A percentile compares a stretch with the other conserved stretches of the same genome.
Evolutionary conservation across 2,329 filamentous ascomycete genomes (phyloP).

Genomic region (Thelonectria discophora): DNA sequence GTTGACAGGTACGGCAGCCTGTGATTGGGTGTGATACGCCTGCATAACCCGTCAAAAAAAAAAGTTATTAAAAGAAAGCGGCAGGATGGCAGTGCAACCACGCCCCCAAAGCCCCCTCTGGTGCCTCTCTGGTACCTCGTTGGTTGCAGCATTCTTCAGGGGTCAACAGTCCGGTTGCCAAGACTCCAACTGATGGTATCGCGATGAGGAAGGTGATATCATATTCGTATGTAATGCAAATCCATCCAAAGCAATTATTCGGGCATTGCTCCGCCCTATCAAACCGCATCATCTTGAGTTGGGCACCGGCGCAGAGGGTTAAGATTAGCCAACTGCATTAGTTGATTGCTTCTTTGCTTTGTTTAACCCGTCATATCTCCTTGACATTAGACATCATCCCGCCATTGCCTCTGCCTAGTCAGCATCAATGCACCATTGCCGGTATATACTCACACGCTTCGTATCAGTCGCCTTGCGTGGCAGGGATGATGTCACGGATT

Average conservation of each 20-base stretch:
- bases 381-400: slow-evolving; percentile 2
- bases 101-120: background rate
- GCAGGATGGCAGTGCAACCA: slow-evolving; percentile 41
- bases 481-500: slow-evolving; percentile 12
- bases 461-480: slow-evolving; percentile 20
- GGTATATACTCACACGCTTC: too few species aligned
- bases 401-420: background rate
- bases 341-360: slow-evolving; percentile 9
- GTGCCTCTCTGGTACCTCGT: background rate
- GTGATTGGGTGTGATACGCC: slow-evolving; percentile 35
- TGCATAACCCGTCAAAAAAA: slow-evolving; percentile 12
- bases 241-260: slow-evolving; percentile 19
- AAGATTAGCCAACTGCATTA: slow-evolving; percentile 8
- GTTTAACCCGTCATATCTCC: background rate
- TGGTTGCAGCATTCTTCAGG: slow-evolving; percentile 7
- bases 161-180: slow-evolving; percentile 24
- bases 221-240: slow-evolving; percentile 12
- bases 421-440: background rate
- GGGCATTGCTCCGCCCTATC: slow-evolving; percentile 13
- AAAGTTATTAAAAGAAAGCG: slow-evolving; percentile 43
- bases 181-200: slow-evolving; percentile 21
- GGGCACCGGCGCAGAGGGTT: slow-evolving; percentile 7
- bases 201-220: slow-evolving; percentile 19
- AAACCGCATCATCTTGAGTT: slow-evolving; percentile 7
- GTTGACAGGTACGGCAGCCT: slow-evolving; percentile 23